Percentiles rank a stretch among this genome's conserved stretches.
Evolutionary conservation across 2,329 filamentous ascomycete species (phyloP).

Genomic region (Colletotrichum orchidophilum): DNA sequence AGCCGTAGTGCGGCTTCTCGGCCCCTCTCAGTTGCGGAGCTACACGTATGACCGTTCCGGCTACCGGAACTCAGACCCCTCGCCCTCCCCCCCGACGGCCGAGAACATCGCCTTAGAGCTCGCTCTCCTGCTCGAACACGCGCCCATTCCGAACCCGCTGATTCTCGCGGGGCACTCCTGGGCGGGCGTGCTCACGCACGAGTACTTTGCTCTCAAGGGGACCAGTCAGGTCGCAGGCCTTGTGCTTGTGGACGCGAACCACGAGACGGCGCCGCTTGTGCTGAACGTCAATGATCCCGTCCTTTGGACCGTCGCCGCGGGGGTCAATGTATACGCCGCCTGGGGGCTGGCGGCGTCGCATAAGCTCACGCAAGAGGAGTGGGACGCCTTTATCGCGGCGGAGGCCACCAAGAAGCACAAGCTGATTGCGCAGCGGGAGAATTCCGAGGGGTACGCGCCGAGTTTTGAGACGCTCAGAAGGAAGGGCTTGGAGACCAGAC

Average conservation of each 20-base stretch:
- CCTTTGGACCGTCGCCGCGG: slow-evolving; percentile 6
- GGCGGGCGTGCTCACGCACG: slow-evolving; percentile 18
- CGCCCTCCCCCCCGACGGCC: background rate
- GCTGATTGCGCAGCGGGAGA: background rate
- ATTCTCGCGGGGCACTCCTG: slow-evolving; percentile 15
- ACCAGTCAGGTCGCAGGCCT: background rate
- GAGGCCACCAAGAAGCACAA: slow-evolving; percentile 7
- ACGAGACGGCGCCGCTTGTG: slow-evolving; percentile 1
- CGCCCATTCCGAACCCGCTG: background rate
- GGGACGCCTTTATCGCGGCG: slow-evolving; percentile 11
- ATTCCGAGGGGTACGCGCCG: background rate
- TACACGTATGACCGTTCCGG: slow-evolving; percentile 19
- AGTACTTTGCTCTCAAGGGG: slow-evolving; percentile 6
- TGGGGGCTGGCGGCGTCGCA: background rate
- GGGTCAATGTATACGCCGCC: background rate
- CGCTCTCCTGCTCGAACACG: background rate
- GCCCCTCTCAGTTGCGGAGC: background rate
- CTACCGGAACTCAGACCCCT: slow-evolving; percentile 12
- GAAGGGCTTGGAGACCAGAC: background rate
- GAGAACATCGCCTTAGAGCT: slow-evolving; percentile 17
- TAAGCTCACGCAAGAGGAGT: slow-evolving; percentile 16
- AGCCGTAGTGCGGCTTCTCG: slow-evolving; percentile 3
- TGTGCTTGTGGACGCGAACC: slow-evolving; percentile 19
- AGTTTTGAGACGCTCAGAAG: slow-evolving; percentile 2
- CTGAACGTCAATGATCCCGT: slow-evolving; percentile 10